phyloP scores from a whole-genome alignment of 306 rosid genomes.

The Parietaria judaica region DNA sequence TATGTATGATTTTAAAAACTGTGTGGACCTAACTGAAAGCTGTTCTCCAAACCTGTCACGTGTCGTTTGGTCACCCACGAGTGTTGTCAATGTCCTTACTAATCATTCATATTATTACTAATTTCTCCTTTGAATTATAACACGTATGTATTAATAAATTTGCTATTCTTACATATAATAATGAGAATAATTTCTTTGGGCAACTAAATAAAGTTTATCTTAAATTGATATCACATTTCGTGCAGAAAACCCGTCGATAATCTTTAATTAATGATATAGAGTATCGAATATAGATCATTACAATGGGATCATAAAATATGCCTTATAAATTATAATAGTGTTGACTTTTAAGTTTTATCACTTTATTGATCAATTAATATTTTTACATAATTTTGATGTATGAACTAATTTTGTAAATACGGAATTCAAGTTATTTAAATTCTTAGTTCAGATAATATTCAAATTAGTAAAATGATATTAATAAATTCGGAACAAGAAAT shows the following conservation, averaged over 20 bases:
- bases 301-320: background rate
- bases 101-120: background rate
- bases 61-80: conserved; percentile 1
- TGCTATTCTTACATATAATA: background rate
- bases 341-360: too few relatives aligned
- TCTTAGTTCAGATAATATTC: too few relatives aligned
- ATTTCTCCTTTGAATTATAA: background rate
- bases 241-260: background rate
- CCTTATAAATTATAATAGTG: too few relatives aligned
- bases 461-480: too few relatives aligned
- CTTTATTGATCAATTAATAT: too few relatives aligned
- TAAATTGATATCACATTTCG: background rate
- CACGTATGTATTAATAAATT: background rate
- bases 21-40: conserved; percentile 7
- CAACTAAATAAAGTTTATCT: background rate
- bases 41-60: conserved; percentile 14
- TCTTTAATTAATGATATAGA: background rate
- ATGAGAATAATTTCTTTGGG: background rate
- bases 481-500: too few relatives aligned
- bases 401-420: too few relatives aligned
- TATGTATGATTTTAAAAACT: conserved; percentile 1
- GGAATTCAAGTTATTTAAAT: too few relatives aligned
- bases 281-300: background rate
- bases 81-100: conserved; percentile 9
- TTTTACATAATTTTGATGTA: too few relatives aligned